Conservation (phyloP, 805 yeast species). For the Candida boleticola region DNA sequence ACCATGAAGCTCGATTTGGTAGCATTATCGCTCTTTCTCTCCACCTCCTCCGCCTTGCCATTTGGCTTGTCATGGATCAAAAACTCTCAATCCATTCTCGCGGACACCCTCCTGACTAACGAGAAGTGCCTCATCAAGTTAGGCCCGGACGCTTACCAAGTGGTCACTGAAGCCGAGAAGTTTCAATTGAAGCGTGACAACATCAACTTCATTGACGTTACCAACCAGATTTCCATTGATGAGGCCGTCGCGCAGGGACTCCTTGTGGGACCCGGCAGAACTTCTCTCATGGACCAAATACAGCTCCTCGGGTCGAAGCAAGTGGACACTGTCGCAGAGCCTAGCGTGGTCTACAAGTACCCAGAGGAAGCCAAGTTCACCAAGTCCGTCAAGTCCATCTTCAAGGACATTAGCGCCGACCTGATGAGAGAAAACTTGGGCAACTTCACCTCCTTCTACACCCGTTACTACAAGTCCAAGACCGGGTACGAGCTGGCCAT, state of each 20-base stretch:
- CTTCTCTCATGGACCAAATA: constrained; percentile 12
- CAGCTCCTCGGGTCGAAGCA: constrained; percentile 25
- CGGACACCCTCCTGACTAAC: not conserved
- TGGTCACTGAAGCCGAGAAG: constrained; percentile 38
- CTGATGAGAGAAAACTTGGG: constrained; percentile 54
- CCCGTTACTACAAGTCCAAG: constrained; percentile 73
- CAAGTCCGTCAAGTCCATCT: constrained; percentile 39
- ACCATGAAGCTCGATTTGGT: not conserved
- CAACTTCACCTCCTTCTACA: constrained; percentile 64
- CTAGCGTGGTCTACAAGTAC: constrained; percentile 42
- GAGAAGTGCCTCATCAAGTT: constrained; percentile 30
- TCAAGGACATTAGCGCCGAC: constrained; percentile 43
- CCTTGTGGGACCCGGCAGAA: constrained; percentile 10
- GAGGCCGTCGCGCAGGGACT: constrained; percentile 31
- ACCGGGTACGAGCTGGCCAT: constrained; percentile 68
- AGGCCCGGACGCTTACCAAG: constrained; percentile 28
- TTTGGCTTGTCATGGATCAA: not conserved
- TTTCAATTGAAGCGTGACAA: constrained; percentile 39
- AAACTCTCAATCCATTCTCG: not conserved
- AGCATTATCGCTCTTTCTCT: not conserved
- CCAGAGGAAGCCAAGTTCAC: constrained; percentile 46
- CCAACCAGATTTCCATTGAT: constrained; percentile 42
- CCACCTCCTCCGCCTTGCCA: not conserved
- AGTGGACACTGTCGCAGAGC: constrained; percentile 19
- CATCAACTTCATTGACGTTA: constrained; percentile 62